A percentile compares a stretch with the other conserved stretches of the same genome.
Conservation (phyloP, 305 asterid genomes). For the Petunia hybrid region DNA sequence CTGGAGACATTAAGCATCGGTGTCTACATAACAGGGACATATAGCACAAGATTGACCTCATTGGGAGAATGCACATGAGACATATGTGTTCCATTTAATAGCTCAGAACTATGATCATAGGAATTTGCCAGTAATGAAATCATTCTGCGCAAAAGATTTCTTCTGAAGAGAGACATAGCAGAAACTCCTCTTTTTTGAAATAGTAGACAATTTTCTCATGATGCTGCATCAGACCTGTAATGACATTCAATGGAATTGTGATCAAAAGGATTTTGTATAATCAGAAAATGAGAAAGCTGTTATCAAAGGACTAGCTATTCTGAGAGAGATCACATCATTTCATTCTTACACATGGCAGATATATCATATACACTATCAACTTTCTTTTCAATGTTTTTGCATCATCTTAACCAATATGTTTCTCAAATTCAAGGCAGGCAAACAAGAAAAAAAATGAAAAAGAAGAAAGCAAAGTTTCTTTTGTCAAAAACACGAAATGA, state of each 20-base stretch:
- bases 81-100: conserved; percentile 84
- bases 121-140: conserved; percentile 86
- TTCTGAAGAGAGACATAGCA: conserved; percentile 77
- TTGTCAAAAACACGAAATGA: neutral
- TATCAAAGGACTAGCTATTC: neutral
- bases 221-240: conserved; percentile 78
- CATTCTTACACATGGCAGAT: conserved; percentile 7
- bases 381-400: neutral
- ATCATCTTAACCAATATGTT: conserved; percentile 16
- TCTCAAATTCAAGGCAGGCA: conserved; percentile 15
- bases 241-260: conserved; percentile 15
- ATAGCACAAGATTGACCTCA: conserved; percentile 57
- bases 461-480: neutral
- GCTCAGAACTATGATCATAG: conserved; percentile 78
- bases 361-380: neutral
- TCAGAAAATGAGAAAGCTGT: neutral
- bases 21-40: neutral
- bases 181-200: conserved; percentile 83
- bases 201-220: conserved; percentile 79
- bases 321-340: neutral
- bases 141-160: conserved; percentile 82
- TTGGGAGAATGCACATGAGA: conserved; percentile 81
- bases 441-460: neutral
- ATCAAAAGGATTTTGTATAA: conserved; percentile 16
- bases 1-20: neutral